Percentiles rank a stretch among this genome's conserved stretches.
Conservation (phyloP, 768 basidiomycete genomes). For the Gloeostereum incarnatum region DNA sequence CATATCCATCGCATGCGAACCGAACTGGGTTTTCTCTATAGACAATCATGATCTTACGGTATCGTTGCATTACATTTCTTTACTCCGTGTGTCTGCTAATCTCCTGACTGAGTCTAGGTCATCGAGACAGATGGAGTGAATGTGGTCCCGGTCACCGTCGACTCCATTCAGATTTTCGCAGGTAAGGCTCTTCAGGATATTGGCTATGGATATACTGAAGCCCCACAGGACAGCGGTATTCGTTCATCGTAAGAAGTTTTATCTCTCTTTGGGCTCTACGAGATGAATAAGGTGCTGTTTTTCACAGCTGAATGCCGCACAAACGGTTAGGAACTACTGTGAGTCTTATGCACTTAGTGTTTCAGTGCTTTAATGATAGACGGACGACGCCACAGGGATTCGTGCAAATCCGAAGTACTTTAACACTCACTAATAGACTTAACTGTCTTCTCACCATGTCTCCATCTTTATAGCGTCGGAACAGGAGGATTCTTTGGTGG, state of each 20-base stretch:
- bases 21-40: conserved; percentile 17
- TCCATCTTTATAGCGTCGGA: conserved; percentile 3
- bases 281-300: background rate
- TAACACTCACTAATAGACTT: too few relatives aligned
- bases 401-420: conserved; percentile 11
- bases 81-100: background rate
- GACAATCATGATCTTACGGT: conserved; percentile 20
- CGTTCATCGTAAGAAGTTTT: conserved; percentile 1
- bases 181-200: background rate
- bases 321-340: conserved; percentile 23
- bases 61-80: conserved; percentile 9
- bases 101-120: conserved; percentile 9
- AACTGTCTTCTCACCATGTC: too few relatives aligned
- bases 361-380: too few relatives aligned
- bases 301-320: conserved; percentile 13
- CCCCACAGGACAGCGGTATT: conserved; percentile 1
- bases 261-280: background rate
- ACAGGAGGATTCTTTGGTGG: conserved; percentile 7
- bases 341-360: conserved; percentile 5
- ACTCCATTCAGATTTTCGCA: conserved; percentile 11
- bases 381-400: conserved; percentile 9
- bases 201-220: background rate
- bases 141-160: conserved; percentile 15
- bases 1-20: conserved; percentile 17
- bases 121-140: conserved; percentile 32